Percentiles rank a stretch among this genome's conserved stretches.
phyloP scores from a whole-genome alignment of 2,329 filamentous ascomycete genomes.

The Lasiodiplodia sp. region DNA sequence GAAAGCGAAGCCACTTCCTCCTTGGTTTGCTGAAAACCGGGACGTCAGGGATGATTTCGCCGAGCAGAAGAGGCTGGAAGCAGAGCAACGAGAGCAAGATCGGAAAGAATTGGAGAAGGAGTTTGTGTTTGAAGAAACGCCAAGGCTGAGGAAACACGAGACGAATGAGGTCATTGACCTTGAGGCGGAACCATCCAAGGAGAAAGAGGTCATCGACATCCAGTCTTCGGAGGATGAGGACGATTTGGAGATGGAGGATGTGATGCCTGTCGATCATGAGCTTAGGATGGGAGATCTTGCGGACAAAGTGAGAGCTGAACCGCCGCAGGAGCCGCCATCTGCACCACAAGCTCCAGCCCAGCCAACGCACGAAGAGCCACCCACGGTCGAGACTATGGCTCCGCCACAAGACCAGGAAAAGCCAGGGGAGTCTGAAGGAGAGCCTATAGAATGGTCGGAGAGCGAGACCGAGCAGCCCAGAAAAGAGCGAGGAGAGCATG shows the following conservation, averaged over 20 bases:
- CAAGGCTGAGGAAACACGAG: conserved; percentile 64
- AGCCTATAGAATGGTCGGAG: conserved; percentile 55
- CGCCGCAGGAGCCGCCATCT: conserved; percentile 39
- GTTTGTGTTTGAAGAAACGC: conserved; percentile 70
- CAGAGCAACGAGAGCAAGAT: conserved; percentile 60
- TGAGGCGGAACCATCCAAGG: conserved; percentile 49
- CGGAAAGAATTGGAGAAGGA: conserved; percentile 62
- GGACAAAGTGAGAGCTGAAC: conserved; percentile 52
- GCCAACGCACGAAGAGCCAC: not conserved
- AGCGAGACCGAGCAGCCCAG: conserved; percentile 49
- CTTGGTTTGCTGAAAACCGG: conserved; percentile 72
- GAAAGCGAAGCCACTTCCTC: conserved; percentile 69
- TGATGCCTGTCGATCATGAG: conserved; percentile 40
- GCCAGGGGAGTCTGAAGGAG: not conserved
- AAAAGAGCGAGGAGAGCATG: conserved; percentile 1
- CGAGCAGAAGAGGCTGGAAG: conserved; percentile 48
- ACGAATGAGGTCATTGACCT: conserved; percentile 57
- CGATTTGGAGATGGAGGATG: conserved; percentile 43
- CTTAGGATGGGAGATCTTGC: conserved; percentile 53
- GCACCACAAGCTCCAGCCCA: not conserved
- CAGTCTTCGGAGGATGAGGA: conserved; percentile 67
- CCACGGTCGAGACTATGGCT: not conserved
- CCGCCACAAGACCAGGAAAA: not conserved
- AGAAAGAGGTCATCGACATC: conserved; percentile 66
- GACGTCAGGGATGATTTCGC: conserved; percentile 63